Percentiles rank a stretch among this genome's conserved stretches.
These are phyloP conservation scores for Leucocoprinus leucothites DNA, from an alignment of 768 basidiomycete genomes.

Conservation along the genomic window DNA sequence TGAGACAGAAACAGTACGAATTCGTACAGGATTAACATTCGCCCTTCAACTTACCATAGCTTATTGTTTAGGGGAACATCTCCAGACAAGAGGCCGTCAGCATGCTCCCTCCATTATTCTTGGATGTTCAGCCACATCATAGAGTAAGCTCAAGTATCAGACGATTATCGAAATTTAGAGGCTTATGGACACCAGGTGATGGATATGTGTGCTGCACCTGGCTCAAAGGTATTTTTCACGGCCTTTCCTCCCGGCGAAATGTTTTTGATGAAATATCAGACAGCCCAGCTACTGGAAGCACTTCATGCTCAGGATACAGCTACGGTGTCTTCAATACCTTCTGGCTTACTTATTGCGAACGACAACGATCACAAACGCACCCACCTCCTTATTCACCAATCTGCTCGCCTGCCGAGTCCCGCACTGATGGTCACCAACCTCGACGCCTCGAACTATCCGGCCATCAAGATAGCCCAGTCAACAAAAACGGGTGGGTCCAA, in stretches of 20 bases:
- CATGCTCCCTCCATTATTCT: conserved; percentile 96
- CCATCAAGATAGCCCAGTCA: conserved; percentile 48
- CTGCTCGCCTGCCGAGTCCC: conserved; percentile 88
- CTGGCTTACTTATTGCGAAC: conserved; percentile 91
- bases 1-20: conserved; percentile 87
- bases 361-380: conserved; percentile 93
- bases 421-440: conserved; percentile 94
- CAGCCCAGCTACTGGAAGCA: conserved; percentile 94
- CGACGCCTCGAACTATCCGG: conserved; percentile 86
- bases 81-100: conserved; percentile 97
- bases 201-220: conserved; percentile 98
- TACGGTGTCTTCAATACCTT: conserved; percentile 64
- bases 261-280: conserved; percentile 39
- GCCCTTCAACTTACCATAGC: no score
- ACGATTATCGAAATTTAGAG: no score
- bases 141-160: conserved; percentile 39
- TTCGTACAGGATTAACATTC: not conserved
- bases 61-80: conserved; percentile 79
- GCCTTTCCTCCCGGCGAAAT: not conserved
- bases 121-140: conserved; percentile 94
- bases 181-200: conserved; percentile 52
- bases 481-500: conserved; percentile 29
- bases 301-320: conserved; percentile 76
- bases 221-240: conserved; percentile 70
- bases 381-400: conserved; percentile 96